Base-by-base conservation (phyloP, 2,329 filamentous ascomycete genomes). In the Ascochyta viciae-villosae region DNA sequence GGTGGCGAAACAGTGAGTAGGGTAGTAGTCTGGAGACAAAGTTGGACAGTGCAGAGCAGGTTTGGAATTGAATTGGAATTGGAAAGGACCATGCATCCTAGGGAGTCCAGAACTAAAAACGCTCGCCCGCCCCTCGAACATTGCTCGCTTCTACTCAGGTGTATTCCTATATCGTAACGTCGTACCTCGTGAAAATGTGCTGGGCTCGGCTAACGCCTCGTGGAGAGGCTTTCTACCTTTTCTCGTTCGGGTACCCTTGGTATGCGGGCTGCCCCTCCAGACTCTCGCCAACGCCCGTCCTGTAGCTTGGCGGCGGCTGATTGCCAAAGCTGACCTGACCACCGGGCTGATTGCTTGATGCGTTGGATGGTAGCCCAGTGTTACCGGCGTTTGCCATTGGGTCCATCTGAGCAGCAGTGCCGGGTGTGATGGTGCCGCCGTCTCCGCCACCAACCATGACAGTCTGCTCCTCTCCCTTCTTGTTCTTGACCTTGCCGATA, bases 401-500 rank as follows among this genome's bases (percentile, higher is more conserved):
- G 56, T 76, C 68, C 34, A 76, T 42, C 38, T 80, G 78, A 13
- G 68, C 64, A 4, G 77, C 73, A 0, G 76, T 71, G 13, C 68
- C 65, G 4, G 77, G 73, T 1, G 76, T 71, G 9, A 82, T 60
- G 1, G 71, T 67, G 7, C 80, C 80, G 6, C 81, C 85, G 42
- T 86, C 86, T 8, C 83, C 86, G 19, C 88, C 89, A 1, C 90
- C 89, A 19, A 93, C 88, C 44, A 94, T 83, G 19, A 92, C 82
- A 8, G 65, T 71, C 48, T 73, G 70, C 63, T 91, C 85, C 2
- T 89, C 86, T 4, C 89, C 90, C 34, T 88, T 88, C 54, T 86
- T 85, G 53, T 94, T 90, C 63, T 87, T 87, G 44, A 94, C 90
- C 62, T 87, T 87, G 33, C 91, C 91, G 5, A 96, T 87, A 0